Evolutionary conservation across 23 red algal genomes (phyloP).

Genomic region (Agarophyton chilense): DNA sequence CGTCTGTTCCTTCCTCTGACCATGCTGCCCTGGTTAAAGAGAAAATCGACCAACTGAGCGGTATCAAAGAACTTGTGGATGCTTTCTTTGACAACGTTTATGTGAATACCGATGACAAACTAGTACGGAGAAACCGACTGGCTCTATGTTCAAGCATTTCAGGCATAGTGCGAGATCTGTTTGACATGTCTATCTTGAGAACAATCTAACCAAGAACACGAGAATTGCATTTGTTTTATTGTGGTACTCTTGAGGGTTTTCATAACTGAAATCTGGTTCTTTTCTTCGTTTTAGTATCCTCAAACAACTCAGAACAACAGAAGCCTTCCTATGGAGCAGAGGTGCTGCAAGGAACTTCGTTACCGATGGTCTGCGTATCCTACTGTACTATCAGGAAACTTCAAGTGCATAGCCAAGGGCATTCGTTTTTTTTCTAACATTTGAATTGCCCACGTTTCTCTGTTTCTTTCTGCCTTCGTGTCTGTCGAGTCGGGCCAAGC

Average conservation of each 20-base stretch:
- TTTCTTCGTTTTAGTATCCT: not conserved
- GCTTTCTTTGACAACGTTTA: conserved; percentile 92
- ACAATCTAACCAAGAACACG: not conserved
- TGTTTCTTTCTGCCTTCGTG: too few relatives aligned
- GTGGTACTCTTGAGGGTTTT: not conserved
- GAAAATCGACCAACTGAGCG: conserved; percentile 42
- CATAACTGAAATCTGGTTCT: too few relatives aligned
- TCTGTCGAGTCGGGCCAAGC: too few relatives aligned
- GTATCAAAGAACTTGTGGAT: conserved; percentile 67
- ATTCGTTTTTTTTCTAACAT: too few relatives aligned
- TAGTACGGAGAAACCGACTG: conserved; percentile 74
- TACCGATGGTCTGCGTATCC: too few relatives aligned
- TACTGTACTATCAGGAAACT: too few relatives aligned
- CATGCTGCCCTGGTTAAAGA: not conserved
- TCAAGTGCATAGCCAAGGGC: too few relatives aligned
- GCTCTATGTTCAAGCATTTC: conserved; percentile 78
- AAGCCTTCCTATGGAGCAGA: too few relatives aligned
- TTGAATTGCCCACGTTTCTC: too few relatives aligned
- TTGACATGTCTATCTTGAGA: conserved; percentile 63
- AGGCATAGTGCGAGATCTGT: conserved; percentile 27
- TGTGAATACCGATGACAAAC: conserved; percentile 80
- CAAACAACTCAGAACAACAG: too few relatives aligned
- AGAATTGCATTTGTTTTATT: not conserved
- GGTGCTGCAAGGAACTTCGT: too few relatives aligned
- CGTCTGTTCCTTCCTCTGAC: not conserved